Conservation (phyloP, 768 basidiomycete species). For the Chalciporus chontae region DNA sequence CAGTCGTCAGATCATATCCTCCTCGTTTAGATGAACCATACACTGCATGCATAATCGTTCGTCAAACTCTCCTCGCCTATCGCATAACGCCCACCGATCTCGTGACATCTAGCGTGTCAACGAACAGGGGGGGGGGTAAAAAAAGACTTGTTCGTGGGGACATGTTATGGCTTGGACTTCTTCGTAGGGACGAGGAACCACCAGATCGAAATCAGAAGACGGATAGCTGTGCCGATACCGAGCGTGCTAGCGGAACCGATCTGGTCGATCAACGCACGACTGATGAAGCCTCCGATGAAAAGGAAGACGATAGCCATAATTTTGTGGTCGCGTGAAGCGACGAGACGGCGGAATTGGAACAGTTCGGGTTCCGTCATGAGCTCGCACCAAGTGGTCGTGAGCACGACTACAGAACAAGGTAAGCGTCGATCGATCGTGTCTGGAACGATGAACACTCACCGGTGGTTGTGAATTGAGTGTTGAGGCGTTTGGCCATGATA, state of each 20-base stretch:
- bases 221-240: conserved; percentile 62
- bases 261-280: conserved; percentile 54
- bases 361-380: conserved; percentile 78
- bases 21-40: neutral
- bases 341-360: conserved; percentile 50
- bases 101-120: neutral
- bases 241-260: conserved; percentile 62
- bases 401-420: conserved; percentile 50
- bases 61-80: conserved; percentile 2
- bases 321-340: conserved; percentile 68
- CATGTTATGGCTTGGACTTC: conserved; percentile 6
- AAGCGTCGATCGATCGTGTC: too few relatives aligned
- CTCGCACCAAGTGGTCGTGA: conserved; percentile 89
- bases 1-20: neutral
- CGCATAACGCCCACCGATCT: neutral
- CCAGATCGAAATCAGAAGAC: conserved; percentile 54
- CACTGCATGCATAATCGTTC: neutral
- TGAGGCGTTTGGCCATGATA: conserved; percentile 76
- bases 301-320: conserved; percentile 61
- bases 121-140: neutral
- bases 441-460: conserved; percentile 40
- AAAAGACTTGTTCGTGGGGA: neutral
- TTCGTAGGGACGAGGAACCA: conserved; percentile 62
- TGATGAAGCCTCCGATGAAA: conserved; percentile 72
- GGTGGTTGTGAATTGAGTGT: conserved; percentile 76